phyloP scores from a whole-genome alignment of 345 rosid species.

The Gossypium rotundifolium region DNA sequence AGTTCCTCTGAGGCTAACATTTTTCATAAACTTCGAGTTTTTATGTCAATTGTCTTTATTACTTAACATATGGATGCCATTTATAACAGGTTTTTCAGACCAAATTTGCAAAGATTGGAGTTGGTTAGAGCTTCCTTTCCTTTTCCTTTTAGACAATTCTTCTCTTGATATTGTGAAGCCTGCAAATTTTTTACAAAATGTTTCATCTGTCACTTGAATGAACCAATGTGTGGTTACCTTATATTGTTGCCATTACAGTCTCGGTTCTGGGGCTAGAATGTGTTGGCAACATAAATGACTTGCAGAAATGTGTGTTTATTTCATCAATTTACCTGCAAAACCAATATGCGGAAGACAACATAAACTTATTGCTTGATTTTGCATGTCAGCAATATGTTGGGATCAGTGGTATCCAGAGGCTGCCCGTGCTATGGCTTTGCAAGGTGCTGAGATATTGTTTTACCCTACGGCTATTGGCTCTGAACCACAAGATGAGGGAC shows the following conservation, averaged over 20 bases:
- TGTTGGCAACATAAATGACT: neutral
- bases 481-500: conserved; percentile 90
- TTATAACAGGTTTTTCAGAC: conserved; percentile 73
- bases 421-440: conserved; percentile 82
- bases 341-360: neutral
- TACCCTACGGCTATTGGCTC: conserved; percentile 96
- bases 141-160: neutral
- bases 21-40: neutral
- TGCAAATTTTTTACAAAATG: neutral
- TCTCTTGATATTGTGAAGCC: neutral
- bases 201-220: neutral
- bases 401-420: conserved; percentile 98
- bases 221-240: conserved; percentile 5
- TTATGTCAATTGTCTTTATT: conserved; percentile 3
- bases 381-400: conserved; percentile 79
- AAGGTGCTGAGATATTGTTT: conserved; percentile 83
- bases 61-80: conserved; percentile 12
- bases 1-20: neutral
- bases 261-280: neutral
- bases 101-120: conserved; percentile 85
- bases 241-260: neutral
- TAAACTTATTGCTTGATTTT: conserved; percentile 6
- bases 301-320: neutral
- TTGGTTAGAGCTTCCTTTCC: conserved; percentile 45
- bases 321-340: neutral